Evolutionary conservation across 768 basidiomycete species (phyloP).

Genomic region (Guyanaporus albipodus): DNA sequence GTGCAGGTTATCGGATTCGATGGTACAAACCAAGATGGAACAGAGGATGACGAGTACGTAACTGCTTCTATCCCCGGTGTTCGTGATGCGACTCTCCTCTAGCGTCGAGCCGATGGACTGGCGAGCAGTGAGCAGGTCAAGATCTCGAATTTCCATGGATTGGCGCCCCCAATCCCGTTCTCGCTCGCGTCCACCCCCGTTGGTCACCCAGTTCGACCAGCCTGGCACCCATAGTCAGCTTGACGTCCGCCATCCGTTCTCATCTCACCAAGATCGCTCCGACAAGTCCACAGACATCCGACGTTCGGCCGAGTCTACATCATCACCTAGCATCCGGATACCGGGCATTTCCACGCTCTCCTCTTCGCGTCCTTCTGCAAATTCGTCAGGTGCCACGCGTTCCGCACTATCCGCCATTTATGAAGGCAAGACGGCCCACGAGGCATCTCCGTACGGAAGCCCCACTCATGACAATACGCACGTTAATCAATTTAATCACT

Average conservation of each 20-base stretch:
- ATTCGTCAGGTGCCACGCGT: conserved; percentile 35
- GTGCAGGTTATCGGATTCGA: conserved; percentile 82
- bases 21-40: conserved; percentile 64
- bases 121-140: conserved; percentile 86
- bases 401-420: conserved; percentile 46
- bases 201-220: conserved; percentile 47
- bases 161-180: conserved; percentile 81
- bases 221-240: conserved; percentile 30
- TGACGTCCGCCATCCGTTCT: conserved; percentile 46
- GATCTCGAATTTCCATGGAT: conserved; percentile 89
- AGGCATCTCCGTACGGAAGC: conserved; percentile 37
- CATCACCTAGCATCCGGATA: conserved; percentile 34
- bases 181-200: conserved; percentile 68
- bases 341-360: conserved; percentile 43
- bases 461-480: conserved; percentile 27
- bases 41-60: conserved; percentile 73
- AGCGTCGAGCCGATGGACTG: conserved; percentile 81
- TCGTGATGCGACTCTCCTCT: conserved; percentile 23
- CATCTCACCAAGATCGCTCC: conserved; percentile 26
- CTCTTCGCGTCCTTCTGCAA: conserved; percentile 45
- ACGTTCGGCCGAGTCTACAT: conserved; percentile 18
- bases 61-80: conserved; percentile 20
- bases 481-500: conserved; percentile 36
- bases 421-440: conserved; percentile 40
- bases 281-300: conserved; percentile 29